Base-by-base conservation (phyloP, 805 yeast species). In the Alloascoidea hylecoeti region DNA sequence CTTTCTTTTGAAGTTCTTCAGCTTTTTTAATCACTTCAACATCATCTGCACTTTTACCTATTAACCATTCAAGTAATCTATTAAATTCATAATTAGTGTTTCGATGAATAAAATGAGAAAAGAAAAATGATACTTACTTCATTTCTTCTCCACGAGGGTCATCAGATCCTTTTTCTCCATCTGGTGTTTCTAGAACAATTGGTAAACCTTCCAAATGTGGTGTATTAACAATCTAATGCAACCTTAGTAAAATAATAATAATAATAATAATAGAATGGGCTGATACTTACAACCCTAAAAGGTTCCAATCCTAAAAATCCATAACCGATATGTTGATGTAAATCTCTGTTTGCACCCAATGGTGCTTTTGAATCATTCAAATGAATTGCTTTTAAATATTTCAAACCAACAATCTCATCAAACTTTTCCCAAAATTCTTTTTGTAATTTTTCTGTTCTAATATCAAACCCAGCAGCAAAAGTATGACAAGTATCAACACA, bases 401-500 rank as follows among this genome's bases (percentile, higher is more conserved):
- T 58, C 49, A 69, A 62, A 0, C 98, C 98, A 15, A 92, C 66
- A 4, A 68, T 63, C 4, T 64, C 54, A 50, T 88, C 96, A 56
- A 82, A 92, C 32, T 75, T 58, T 3, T 61, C 55, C 94, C 96
- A 81, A 55, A 92, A 88, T 34, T 59, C 57, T 5, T 66, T 63
- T 58, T 76, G 82, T 12, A 60, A 52, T 18, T 65, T 73, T 41
- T 67, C 68, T 14, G 68, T 67, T n/a, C 76, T 58, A 35, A 92
- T 67, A 52, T 92, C 96, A 53, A 83, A 88, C 1, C 98, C 98
- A 1, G 97, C 95, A 1, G 97, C 96, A 63, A 83, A 86, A 0
- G 95, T 67, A 56, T 92, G 98, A 54, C 98, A 92, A 0, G 97
- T 92, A 55, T 92, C 98, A 13, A 92, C 68, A 53, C 98, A 92